A percentile compares a stretch with the other conserved stretches of the same genome.
phyloP scores from a whole-genome alignment of 768 basidiomycete species.

The Lactarius pseudohatsudake region DNA sequence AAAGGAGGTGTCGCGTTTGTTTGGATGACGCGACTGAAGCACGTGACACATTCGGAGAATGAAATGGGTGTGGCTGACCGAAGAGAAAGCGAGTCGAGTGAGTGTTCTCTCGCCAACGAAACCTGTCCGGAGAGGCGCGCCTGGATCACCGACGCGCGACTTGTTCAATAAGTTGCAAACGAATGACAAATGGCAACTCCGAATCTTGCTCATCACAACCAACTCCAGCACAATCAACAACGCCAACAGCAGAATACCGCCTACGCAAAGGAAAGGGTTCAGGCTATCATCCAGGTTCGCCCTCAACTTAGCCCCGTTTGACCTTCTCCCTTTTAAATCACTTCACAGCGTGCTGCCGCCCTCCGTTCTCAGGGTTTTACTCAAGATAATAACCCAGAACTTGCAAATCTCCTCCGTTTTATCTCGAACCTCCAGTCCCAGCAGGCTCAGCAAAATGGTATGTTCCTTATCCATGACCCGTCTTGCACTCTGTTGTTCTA shows the following conservation, averaged over 20 bases:
- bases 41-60: constrained; percentile 14
- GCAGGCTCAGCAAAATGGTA: constrained; percentile 35
- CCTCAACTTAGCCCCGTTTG: neutral
- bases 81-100: neutral
- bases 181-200: constrained; percentile 34
- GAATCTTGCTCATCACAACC: constrained; percentile 31
- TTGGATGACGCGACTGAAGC: constrained; percentile 8
- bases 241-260: constrained; percentile 25
- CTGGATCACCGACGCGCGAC: constrained; percentile 35
- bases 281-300: constrained; percentile 34
- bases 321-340: neutral
- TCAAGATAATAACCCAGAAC: constrained; percentile 45
- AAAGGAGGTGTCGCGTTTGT: neutral
- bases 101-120: constrained; percentile 4
- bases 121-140: constrained; percentile 32
- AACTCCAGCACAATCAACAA: constrained; percentile 28
- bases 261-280: constrained; percentile 31
- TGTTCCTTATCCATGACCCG: neutral
- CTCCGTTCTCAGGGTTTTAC: constrained; percentile 48
- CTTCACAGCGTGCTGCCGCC: constrained; percentile 42
- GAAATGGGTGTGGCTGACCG: constrained; percentile 18
- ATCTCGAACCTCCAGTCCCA: constrained; percentile 43
- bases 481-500: constrained; percentile 1
- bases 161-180: constrained; percentile 11
- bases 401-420: constrained; percentile 42